Base-by-base conservation (phyloP, 1,284 basidiomycete genomes). In the Rhodotorula sp. region DNA sequence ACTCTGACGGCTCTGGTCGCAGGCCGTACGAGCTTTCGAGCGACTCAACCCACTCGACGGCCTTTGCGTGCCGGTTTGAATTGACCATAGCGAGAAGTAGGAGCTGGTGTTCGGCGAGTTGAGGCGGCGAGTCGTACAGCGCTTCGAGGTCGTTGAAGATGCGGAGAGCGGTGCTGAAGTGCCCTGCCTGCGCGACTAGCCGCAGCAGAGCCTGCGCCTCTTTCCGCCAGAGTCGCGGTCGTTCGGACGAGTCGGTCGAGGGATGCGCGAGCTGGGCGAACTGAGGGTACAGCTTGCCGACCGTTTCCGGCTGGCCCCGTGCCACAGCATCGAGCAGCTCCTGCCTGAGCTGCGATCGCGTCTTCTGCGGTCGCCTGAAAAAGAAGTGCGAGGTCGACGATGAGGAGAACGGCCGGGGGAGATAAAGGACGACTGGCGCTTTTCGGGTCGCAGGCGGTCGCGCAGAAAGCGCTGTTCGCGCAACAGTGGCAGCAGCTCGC, bases 111-210 rank as follows among this genome's bases (percentile, higher is more conserved):
- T 74, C 69, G 46, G 31, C 15, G 28, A 53, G 44, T 7, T 50
- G 24, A 18, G 34, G 64, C 3, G 26, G 8, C 37, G 67, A 59
- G 20, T 60, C 61, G 58, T 67, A 67, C 31, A 63, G 31, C 16
- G 55, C 16, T 1, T 48, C 20, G 5, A 73, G 40, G 64, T 75
- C 75, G 53, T 65, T 52, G 60, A 72, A 75, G 51, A 76, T 75
- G 18, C 57, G 58, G 9, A 65, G 57, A 11, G 65, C 50, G 34
- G 70, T 61, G 28, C 22, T n/a, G 57, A 62, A 62, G 20, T 68
- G 67, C 26, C 54, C 44, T 31, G 75, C 69, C 18, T 26, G 5
- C 4, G 71, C 69, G 37, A 74, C 65, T 26, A 74, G 65, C 18
- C 63, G 46, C 65, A 76, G 66, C 46, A 73, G 50, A 16, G 26